phyloP scores from a whole-genome alignment of 1,284 basidiomycete species.

The Crepidotus sp. region DNA sequence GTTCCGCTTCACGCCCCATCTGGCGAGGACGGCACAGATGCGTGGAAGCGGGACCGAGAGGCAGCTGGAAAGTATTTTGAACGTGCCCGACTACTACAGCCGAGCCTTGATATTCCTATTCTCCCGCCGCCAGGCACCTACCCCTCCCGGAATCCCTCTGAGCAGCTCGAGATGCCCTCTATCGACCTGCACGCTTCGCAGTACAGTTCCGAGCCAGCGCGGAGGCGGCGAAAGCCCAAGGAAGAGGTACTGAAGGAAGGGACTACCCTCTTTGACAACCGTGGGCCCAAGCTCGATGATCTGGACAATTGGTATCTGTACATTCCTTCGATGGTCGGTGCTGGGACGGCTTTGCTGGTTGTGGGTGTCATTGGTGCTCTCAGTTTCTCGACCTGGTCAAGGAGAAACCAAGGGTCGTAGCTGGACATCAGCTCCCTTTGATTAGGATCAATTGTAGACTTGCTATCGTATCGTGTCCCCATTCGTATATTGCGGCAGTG shows the following conservation, averaged over 20 bases:
- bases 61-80: slow-evolving; percentile 62
- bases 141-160: slow-evolving; percentile 22
- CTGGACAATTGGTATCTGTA: slow-evolving; percentile 71
- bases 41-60: slow-evolving; percentile 63
- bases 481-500: slow-evolving; percentile 5
- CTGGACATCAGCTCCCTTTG: background rate
- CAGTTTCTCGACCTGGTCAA: slow-evolving; percentile 64
- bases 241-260: slow-evolving; percentile 45
- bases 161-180: slow-evolving; percentile 55
- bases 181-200: slow-evolving; percentile 34
- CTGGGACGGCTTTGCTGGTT: slow-evolving; percentile 67
- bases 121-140: slow-evolving; percentile 42
- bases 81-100: slow-evolving; percentile 48
- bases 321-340: slow-evolving; percentile 65
- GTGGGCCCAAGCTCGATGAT: slow-evolving; percentile 38
- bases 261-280: slow-evolving; percentile 38
- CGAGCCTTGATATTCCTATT: slow-evolving; percentile 56
- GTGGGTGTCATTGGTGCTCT: slow-evolving; percentile 67
- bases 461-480: background rate
- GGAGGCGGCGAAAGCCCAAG: slow-evolving; percentile 37
- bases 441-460: background rate
- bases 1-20: slow-evolving; percentile 34
- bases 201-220: slow-evolving; percentile 29
- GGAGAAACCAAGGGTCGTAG: slow-evolving; percentile 55
- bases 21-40: slow-evolving; percentile 47